Evolutionary conservation across 345 rosid species (phyloP), one percentile per base, ranked within the genome.

Genomic region (Anastatica hierochuntica): DNA sequence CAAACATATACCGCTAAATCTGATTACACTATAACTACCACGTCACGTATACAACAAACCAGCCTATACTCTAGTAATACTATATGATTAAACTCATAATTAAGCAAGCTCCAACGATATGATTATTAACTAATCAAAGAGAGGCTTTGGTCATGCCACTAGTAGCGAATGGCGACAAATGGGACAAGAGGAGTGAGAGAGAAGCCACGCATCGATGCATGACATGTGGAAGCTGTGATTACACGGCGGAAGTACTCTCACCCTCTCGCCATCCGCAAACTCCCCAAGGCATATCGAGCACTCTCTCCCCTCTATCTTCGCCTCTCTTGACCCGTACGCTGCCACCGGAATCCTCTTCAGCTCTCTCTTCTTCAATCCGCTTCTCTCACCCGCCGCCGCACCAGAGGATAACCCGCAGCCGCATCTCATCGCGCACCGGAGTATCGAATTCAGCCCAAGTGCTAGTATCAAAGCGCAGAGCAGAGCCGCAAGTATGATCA

Each of bases 401-500:
- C 64, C 67, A 0, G 69, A 48, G 18, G 64, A 57, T 57, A 76
- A 55, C 60, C 82, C 64, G 40, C 73, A 56, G 60, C 86, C 76
- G 49, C 84, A 79, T 10, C 84, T 63, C 39, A 78, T 62, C n/a
- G 82, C 84, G 23, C 87, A 83, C 14, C 90, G 75, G 29, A 80
- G 76, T 0, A 80, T 72, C 3, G 86, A 80, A 15, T 83, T 83
- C 8, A 83, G 53, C 5, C 90, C 86, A 0, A 83, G 71, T 19
- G 86, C 87, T 10, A 80, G 76, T 33, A 83, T 69, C 30, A 83
- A 44, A 0, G 87, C 87, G 20, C 87, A 80, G 14, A 83, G 76
- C 47, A 83, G 60, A 43, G 90, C 87, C 12, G 82, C 82, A 4
- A 83, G 80, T 56, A 80, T 83, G 55, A 83, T 78, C 50, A 83